A percentile compares a stretch with the other conserved stretches of the same genome.
Evolutionary conservation across 345 rosid species (phyloP).

Genomic region (Balakata baccata): DNA sequence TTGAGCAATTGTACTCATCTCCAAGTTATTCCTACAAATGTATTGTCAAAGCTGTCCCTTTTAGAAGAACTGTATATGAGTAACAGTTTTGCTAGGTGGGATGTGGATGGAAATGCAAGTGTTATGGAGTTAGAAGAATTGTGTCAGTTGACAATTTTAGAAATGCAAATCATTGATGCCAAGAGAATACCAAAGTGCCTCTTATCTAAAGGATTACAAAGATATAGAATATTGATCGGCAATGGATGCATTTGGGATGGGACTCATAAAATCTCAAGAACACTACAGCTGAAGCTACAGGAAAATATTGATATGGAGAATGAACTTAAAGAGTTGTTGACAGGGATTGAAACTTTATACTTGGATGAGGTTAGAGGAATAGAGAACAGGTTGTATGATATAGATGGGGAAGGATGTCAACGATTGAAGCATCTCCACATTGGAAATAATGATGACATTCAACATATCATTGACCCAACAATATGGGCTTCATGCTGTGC

Average conservation of each 20-base stretch:
- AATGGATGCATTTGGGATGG: constrained; percentile 9
- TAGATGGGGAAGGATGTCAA: neutral
- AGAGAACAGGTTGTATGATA: too few species aligned
- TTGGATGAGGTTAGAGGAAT: neutral
- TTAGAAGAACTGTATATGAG: constrained; percentile 33
- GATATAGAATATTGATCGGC: constrained; percentile 24
- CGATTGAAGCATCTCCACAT: neutral
- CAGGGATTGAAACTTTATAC: neutral
- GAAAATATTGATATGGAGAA: neutral
- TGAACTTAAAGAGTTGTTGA: neutral
- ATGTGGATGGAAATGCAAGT: constrained; percentile 11
- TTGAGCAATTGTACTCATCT: constrained; percentile 24
- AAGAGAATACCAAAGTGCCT: neutral
- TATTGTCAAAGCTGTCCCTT: constrained; percentile 21
- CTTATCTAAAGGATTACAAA: neutral
- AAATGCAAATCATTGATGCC: constrained; percentile 9
- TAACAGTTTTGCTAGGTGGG: constrained; percentile 30
- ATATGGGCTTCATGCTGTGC: neutral
- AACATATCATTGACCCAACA: neutral
- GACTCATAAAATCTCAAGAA: constrained; percentile 5
- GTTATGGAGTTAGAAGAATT: constrained; percentile 24
- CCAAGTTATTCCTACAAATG: constrained; percentile 26
- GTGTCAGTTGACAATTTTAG: constrained; percentile 11
- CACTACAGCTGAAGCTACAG: constrained; percentile 13
- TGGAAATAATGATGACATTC: neutral